Evolutionary conservation across 1,284 basidiomycete genomes (phyloP).

Genomic region (Moesziomyces sp.): DNA sequence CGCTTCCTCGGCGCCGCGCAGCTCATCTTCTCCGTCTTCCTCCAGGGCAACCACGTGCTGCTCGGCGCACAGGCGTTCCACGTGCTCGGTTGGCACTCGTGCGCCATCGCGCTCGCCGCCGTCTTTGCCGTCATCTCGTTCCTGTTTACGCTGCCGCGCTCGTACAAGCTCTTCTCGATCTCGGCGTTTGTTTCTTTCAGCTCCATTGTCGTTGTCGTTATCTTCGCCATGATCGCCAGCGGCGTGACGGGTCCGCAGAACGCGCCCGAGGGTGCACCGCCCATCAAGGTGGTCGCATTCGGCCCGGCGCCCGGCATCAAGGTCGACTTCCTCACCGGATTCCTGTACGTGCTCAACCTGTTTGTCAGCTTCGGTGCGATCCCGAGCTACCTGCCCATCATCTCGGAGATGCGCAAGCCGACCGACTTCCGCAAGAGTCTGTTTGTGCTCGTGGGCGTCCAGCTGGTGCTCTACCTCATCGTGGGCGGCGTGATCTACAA

Average conservation of each 20-base stretch:
- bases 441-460: constrained; percentile 36
- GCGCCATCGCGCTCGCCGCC: constrained; percentile 48
- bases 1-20: constrained; percentile 41
- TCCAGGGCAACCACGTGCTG: constrained; percentile 59
- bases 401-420: constrained; percentile 61
- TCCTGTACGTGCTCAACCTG: constrained; percentile 53
- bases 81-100: constrained; percentile 54
- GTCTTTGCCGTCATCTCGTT: constrained; percentile 59
- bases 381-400: constrained; percentile 57
- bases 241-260: constrained; percentile 55
- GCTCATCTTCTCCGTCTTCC: constrained; percentile 53
- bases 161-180: constrained; percentile 57
- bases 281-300: constrained; percentile 47
- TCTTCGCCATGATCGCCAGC: constrained; percentile 61
- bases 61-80: constrained; percentile 57
- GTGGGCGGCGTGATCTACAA: constrained; percentile 61
- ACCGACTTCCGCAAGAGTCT: constrained; percentile 54
- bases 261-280: constrained; percentile 30
- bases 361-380: constrained; percentile 57
- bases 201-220: constrained; percentile 57
- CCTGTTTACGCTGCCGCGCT: constrained; percentile 57
- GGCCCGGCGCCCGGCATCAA: constrained; percentile 45
- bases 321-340: constrained; percentile 52
- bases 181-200: constrained; percentile 56
- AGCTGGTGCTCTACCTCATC: constrained; percentile 59